phyloP scores from a whole-genome alignment of 495 filamentous ascomycete species.

The Penicillium flavigenum region DNA sequence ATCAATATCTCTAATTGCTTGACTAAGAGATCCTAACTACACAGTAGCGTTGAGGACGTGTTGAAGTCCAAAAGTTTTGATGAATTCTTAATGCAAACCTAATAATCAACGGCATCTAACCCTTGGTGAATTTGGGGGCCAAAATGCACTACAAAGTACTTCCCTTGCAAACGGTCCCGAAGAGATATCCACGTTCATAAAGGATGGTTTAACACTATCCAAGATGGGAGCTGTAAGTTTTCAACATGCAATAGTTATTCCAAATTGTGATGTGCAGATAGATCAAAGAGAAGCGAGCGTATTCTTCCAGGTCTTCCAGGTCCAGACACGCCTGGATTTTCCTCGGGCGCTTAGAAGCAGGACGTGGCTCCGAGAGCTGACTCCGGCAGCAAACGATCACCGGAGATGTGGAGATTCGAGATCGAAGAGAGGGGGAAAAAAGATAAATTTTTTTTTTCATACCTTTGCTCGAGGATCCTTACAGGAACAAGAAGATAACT shows the following conservation, averaged over 20 bases:
- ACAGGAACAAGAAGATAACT: not conserved
- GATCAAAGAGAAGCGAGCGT: not conserved
- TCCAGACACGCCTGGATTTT: constrained; percentile 4
- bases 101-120: too few species aligned
- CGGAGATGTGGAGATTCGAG: not conserved
- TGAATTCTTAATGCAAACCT: too few species aligned
- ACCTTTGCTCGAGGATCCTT: not conserved
- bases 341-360: constrained; percentile 2
- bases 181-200: too few species aligned
- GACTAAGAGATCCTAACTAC: too few species aligned
- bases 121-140: too few species aligned
- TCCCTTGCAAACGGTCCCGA: too few species aligned
- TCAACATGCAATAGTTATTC: not conserved
- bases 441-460: too few species aligned
- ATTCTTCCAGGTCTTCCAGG: not conserved
- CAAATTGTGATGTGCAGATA: not conserved
- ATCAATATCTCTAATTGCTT: too few species aligned
- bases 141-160: too few species aligned
- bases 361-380: not conserved
- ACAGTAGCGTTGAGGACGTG: too few species aligned
- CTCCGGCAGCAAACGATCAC: not conserved
- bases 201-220: too few species aligned
- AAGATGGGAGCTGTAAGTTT: not conserved
- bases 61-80: too few species aligned
- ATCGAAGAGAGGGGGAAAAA: constrained; percentile 6